Percentiles rank a stretch among this genome's conserved stretches.
Evolutionary conservation across 768 basidiomycete species (phyloP).

Genomic region (Hemileccinum rubropunctum): DNA sequence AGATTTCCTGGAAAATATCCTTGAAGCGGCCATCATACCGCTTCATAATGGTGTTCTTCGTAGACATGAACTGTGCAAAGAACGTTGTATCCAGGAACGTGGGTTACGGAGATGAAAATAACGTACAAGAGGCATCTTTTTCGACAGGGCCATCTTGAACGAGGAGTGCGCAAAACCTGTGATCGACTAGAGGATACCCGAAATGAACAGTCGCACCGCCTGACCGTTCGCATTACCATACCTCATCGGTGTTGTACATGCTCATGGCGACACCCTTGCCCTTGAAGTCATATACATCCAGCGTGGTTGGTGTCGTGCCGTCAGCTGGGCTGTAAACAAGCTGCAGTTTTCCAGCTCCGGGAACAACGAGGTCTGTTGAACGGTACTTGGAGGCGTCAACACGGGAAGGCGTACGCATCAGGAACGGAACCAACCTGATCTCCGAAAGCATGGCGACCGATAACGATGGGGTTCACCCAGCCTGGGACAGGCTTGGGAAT

Average conservation of each 20-base stretch:
- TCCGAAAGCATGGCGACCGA: constrained; percentile 96
- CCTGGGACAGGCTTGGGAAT: constrained; percentile 95
- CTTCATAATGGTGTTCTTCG: constrained; percentile 97
- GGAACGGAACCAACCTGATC: constrained; percentile 62
- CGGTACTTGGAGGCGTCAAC: constrained; percentile 61
- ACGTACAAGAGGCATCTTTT: constrained; percentile 73
- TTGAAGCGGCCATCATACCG: constrained; percentile 99
- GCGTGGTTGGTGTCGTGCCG: constrained; percentile 59
- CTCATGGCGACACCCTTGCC: constrained; percentile 89
- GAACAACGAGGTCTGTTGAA: constrained; percentile 88
- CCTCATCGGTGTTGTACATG: constrained; percentile 99
- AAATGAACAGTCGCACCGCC: not conserved
- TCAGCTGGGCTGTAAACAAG: constrained; percentile 84
- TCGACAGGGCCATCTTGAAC: constrained; percentile 91
- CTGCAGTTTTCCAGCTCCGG: constrained; percentile 91
- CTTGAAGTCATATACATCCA: constrained; percentile 94
- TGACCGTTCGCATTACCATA: constrained; percentile 26
- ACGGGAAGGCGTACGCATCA: constrained; percentile 2
- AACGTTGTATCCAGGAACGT: not conserved
- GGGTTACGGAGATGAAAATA: constrained; percentile 6
- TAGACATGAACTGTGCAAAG: constrained; percentile 79
- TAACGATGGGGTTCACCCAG: constrained; percentile 95
- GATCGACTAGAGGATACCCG: constrained; percentile 59
- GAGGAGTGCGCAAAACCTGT: constrained; percentile 94
- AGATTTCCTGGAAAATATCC: constrained; percentile 98